Evolutionary conservation across 768 basidiomycete genomes (phyloP), one percentile per base, ranked within the genome.

Genomic region (Hericium erinaceus): DNA sequence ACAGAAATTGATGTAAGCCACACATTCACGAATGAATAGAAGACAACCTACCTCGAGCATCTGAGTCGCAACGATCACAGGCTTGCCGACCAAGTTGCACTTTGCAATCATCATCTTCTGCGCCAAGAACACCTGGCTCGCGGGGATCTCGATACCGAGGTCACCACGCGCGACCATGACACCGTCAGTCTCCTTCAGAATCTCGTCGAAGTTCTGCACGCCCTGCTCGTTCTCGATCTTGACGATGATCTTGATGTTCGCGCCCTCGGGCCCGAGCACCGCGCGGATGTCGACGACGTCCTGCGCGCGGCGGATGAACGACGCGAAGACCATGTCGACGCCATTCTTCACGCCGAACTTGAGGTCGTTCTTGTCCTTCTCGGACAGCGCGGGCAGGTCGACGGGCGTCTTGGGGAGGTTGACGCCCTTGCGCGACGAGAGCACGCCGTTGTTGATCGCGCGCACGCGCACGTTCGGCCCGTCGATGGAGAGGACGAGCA

Each of bases 101-200:
- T 98, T 98, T 59, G 95, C 84, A 66, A 98, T 99, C 95, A 99
- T 99, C 95, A 98, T 98, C 79, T 99, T 99, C 73, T 99, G 97
- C 8, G 97, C 97, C 66, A 98, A 78, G 81, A 99, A 99, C 48
- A 99, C 97, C 69, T 98, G 97, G 67, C 88, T 90, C 48, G 97
- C 93, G n/a, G 97, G 97, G 65, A 99, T 99, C 75, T 99, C 97
- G 67, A 99, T 99, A 72, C 97, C 97, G 53, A 99, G 80, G 71
- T 99, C 97, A 72, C 97, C 97, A 75, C 97, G 92, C 63, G 97
- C 97, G 63, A 99, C 97, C 97, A 99, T 99, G 65, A 99, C 97
- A 77, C 97, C 97, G 70, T 99, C 97, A 33, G 89, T 82, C 71
- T 89, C 97, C 66, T 80, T 85, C 66, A 99, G 73, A 67, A 99